phyloP scores from a whole-genome alignment of 352 stramenopile species.

The Hyaloperonospora brassicae region DNA sequence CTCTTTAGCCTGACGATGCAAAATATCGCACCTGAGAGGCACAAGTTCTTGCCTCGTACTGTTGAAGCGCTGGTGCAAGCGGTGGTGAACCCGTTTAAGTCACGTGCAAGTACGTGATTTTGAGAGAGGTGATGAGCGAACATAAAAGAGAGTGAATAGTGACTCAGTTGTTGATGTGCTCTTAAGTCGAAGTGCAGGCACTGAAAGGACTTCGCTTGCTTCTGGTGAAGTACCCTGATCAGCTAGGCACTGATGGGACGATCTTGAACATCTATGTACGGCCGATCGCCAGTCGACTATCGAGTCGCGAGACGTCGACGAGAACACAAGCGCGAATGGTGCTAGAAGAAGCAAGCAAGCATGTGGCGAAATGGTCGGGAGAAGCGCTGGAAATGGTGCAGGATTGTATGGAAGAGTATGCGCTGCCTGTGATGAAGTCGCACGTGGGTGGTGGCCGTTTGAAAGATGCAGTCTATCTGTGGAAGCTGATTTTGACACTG shows the following conservation, averaged over 20 bases:
- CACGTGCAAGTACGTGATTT: slow-evolving; percentile 39
- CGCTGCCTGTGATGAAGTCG: slow-evolving; percentile 46
- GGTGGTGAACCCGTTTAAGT: slow-evolving; percentile 68
- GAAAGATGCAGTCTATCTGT: slow-evolving; percentile 44
- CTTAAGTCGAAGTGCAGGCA: slow-evolving; percentile 50
- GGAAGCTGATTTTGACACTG: slow-evolving; percentile 46
- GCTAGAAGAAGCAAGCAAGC: slow-evolving; percentile 37
- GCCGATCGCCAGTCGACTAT: slow-evolving; percentile 44
- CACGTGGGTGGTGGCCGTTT: slow-evolving; percentile 35
- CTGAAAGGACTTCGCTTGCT: slow-evolving; percentile 52
- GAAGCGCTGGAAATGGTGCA: slow-evolving; percentile 29
- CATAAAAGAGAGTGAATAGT: not conserved
- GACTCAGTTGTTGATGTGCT: slow-evolving; percentile 9
- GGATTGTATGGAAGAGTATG: slow-evolving; percentile 38
- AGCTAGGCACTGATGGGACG: slow-evolving; percentile 19
- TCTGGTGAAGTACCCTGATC: slow-evolving; percentile 41
- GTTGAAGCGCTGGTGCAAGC: slow-evolving; percentile 60
- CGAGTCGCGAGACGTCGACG: slow-evolving; percentile 40
- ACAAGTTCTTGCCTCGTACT: slow-evolving; percentile 39
- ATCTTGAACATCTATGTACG: slow-evolving; percentile 42
- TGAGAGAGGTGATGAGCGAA: no score
- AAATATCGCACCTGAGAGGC: slow-evolving; percentile 40
- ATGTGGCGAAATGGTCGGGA: slow-evolving; percentile 28
- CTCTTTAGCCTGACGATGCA: slow-evolving; percentile 60
- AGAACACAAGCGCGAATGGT: slow-evolving; percentile 39